These are phyloP conservation scores for Pinus albicaulis DNA, from an alignment of 75 land plant species.

Conservation along the genomic window DNA sequence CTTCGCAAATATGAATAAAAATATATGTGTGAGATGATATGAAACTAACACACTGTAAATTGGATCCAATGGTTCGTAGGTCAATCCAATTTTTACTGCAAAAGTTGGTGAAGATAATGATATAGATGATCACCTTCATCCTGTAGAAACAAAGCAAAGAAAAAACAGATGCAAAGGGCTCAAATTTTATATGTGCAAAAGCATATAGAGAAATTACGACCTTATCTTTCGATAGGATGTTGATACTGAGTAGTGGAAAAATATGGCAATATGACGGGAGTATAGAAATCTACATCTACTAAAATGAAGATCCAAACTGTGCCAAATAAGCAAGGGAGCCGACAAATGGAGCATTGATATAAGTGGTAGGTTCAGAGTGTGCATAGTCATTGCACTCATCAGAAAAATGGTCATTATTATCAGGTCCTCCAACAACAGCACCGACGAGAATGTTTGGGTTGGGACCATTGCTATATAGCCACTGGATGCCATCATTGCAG, in stretches of 20 bases:
- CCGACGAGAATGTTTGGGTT: conserved; percentile 80
- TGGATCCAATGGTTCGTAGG: too few relatives aligned
- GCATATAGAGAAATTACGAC: too few relatives aligned
- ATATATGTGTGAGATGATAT: too few relatives aligned
- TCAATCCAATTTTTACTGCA: too few relatives aligned
- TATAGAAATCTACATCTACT: too few relatives aligned
- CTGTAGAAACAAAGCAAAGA: too few relatives aligned
- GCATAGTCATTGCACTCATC: conserved; percentile 66
- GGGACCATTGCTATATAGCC: conserved; percentile 36
- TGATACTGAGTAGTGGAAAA: conserved; percentile 41
- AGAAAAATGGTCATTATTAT: conserved; percentile 52
- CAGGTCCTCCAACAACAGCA: conserved; percentile 88
- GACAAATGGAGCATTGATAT: conserved; percentile 85
- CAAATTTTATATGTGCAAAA: too few relatives aligned
- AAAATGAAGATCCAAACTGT: neutral
- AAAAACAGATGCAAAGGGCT: too few relatives aligned
- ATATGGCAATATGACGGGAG: neutral
- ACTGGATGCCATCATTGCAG: conserved; percentile 45
- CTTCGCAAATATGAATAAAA: neutral
- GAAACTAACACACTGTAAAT: too few relatives aligned
- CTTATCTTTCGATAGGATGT: neutral
- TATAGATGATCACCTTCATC: too few relatives aligned
- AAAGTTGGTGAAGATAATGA: too few relatives aligned
- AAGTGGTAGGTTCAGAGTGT: conserved; percentile 81
- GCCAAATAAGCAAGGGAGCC: conserved; percentile 78